phyloP scores from a whole-genome alignment of 192 early-diverging fungal species.

The Dimargaris verticillata region DNA sequence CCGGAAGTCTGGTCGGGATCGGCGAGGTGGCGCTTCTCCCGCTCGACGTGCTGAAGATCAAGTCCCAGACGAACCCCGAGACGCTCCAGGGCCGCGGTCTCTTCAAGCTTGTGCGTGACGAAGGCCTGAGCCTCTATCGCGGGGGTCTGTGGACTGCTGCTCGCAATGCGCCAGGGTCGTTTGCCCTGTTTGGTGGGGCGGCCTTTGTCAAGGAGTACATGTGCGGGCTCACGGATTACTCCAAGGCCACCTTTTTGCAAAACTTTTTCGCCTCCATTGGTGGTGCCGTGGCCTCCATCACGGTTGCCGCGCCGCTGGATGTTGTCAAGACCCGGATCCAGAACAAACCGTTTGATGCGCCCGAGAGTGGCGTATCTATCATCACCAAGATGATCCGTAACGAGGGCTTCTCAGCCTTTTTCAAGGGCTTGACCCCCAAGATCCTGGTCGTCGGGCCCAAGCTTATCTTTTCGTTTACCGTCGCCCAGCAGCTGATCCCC shows the following conservation, averaged over 20 bases:
- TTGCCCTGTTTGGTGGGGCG: slow-evolving; percentile 87
- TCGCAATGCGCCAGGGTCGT: slow-evolving; percentile 95
- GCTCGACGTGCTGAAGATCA: slow-evolving; percentile 96
- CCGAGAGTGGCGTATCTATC: slow-evolving; percentile 75
- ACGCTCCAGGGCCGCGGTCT: slow-evolving; percentile 67
- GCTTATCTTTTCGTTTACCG: slow-evolving; percentile 91
- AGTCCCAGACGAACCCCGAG: slow-evolving; percentile 86
- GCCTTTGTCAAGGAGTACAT: slow-evolving; percentile 87
- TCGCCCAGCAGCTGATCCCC: slow-evolving; percentile 91
- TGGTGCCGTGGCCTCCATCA: slow-evolving; percentile 85
- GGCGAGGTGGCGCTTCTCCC: slow-evolving; percentile 95
- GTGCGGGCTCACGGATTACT: slow-evolving; percentile 79
- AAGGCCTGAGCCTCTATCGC: slow-evolving; percentile 84
- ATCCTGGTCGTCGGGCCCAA: slow-evolving; percentile 86
- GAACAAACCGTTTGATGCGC: slow-evolving; percentile 71
- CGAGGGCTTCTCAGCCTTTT: slow-evolving; percentile 85
- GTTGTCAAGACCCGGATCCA: slow-evolving; percentile 99
- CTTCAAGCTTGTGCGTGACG: slow-evolving; percentile 62
- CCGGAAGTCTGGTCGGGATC: slow-evolving; percentile 89
- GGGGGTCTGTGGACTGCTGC: slow-evolving; percentile 94
- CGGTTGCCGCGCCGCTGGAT: slow-evolving; percentile 89
- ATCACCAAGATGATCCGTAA: slow-evolving; percentile 76
- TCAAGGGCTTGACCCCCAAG: slow-evolving; percentile 88
- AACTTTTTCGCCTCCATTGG: slow-evolving; percentile 94
- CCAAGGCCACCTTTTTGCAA: slow-evolving; percentile 95